phyloP scores from a whole-genome alignment of 129 eudicot species.

The Artemisia tridentata region DNA sequence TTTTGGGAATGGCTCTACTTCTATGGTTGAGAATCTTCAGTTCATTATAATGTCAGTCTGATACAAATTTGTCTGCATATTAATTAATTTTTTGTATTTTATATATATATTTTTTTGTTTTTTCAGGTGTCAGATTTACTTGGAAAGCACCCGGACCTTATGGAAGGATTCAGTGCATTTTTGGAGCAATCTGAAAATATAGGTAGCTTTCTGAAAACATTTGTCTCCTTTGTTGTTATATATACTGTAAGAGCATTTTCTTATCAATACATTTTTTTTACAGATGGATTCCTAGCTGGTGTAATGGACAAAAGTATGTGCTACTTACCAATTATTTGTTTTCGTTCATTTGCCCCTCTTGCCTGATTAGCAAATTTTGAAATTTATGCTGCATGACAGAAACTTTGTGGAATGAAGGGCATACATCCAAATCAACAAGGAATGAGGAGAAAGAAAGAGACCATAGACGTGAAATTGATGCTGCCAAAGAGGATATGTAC shows the following conservation, averaged over 20 bases:
- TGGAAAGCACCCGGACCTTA: conserved; percentile 88
- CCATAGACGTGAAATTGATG: conserved; percentile 69
- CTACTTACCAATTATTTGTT: conserved; percentile 3
- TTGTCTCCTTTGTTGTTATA: not conserved
- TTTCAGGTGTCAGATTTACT: conserved; percentile 96
- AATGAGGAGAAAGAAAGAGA: conserved; percentile 77
- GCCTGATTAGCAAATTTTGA: conserved; percentile 4
- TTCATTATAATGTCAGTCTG: too few relatives aligned
- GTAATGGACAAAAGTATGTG: conserved; percentile 93
- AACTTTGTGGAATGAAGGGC: conserved; percentile 81
- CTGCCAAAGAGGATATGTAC: conserved; percentile 66
- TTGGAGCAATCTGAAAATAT: conserved; percentile 86
- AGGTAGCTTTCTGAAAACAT: conserved; percentile 42
- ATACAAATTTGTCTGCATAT: too few relatives aligned
- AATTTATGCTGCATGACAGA: conserved; percentile 46
- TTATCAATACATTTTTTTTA: conserved; percentile 21
- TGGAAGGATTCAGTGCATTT: conserved; percentile 93
- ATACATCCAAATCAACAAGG: conserved; percentile 54
- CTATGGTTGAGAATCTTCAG: too few relatives aligned
- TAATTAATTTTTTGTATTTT: not conserved
- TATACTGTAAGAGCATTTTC: not conserved
- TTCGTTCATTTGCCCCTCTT: not conserved
- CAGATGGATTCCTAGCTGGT: conserved; percentile 97
- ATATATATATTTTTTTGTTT: conserved; percentile 6
- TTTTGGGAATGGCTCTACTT: too few relatives aligned